phyloP scores from a whole-genome alignment of 495 filamentous ascomycete genomes.

The Daldinia childiae region DNA sequence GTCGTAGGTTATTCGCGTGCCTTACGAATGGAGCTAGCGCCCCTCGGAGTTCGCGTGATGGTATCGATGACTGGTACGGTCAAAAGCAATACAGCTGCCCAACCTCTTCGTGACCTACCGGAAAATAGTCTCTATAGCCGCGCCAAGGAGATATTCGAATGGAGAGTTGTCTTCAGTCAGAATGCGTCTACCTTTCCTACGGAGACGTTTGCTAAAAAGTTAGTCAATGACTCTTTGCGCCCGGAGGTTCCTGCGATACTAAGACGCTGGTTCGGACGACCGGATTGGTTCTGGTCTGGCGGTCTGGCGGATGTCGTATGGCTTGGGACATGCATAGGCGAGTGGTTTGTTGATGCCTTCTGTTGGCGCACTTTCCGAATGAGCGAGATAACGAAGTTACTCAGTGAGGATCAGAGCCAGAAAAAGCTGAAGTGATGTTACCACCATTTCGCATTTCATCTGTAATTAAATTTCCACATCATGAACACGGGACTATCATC shows the following conservation, averaged over 20 bases:
- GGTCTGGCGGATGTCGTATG: slow-evolving; percentile 49
- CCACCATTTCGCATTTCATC: not conserved
- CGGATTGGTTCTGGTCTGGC: slow-evolving; percentile 61
- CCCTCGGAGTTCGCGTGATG: slow-evolving; percentile 64
- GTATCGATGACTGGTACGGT: slow-evolving; percentile 62
- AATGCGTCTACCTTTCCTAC: slow-evolving; percentile 54
- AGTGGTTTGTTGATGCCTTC: slow-evolving; percentile 53
- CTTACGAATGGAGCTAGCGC: slow-evolving; percentile 62
- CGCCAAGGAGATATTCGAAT: slow-evolving; percentile 53
- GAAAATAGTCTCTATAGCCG: slow-evolving; percentile 54
- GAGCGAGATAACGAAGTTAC: slow-evolving; percentile 49
- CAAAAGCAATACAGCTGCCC: slow-evolving; percentile 55
- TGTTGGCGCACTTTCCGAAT: slow-evolving; percentile 53
- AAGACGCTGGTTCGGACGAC: slow-evolving; percentile 53
- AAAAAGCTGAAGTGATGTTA: slow-evolving; percentile 43
- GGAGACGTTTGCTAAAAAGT: slow-evolving; percentile 48
- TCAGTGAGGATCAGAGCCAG: slow-evolving; percentile 36
- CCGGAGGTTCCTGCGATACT: slow-evolving; percentile 48
- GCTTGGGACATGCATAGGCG: slow-evolving; percentile 49
- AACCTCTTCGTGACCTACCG: slow-evolving; percentile 51
- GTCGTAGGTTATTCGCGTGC: slow-evolving; percentile 60
- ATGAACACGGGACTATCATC: not conserved
- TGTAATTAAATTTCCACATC: not conserved
- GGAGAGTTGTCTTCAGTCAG: slow-evolving; percentile 57
- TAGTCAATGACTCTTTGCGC: slow-evolving; percentile 51